Conservation (phyloP, 2,329 filamentous ascomycete genomes). For the Neopestalotiopsis clavispora region DNA sequence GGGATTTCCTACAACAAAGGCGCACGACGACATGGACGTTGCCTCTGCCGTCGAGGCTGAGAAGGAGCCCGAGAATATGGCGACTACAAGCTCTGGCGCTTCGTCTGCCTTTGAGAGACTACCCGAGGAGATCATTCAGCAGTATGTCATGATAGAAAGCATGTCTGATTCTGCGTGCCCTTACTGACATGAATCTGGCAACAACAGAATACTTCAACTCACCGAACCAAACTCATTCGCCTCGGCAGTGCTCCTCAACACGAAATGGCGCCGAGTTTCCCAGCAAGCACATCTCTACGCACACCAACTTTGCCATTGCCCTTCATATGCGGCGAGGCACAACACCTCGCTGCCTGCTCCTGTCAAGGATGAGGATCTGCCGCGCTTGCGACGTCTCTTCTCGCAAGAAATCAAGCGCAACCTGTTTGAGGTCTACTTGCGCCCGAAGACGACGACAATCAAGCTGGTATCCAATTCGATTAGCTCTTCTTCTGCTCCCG, state of each 20-base stretch:
- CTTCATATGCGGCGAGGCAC: slow-evolving; percentile 61
- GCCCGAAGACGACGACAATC: slow-evolving; percentile 72
- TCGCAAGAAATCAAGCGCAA: slow-evolving; percentile 75
- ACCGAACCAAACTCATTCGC: slow-evolving; percentile 69
- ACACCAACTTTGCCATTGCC: slow-evolving; percentile 65
- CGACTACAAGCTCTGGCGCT: slow-evolving; percentile 14
- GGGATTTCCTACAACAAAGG: not conserved
- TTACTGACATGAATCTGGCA: not conserved
- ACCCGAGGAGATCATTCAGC: slow-evolving; percentile 72
- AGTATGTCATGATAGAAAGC: slow-evolving; percentile 52
- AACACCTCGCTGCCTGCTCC: slow-evolving; percentile 37
- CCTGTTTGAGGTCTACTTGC: slow-evolving; percentile 76
- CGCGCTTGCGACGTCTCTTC: slow-evolving; percentile 68
- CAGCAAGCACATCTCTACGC: slow-evolving; percentile 68
- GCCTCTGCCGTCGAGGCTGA: not conserved
- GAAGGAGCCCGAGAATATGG: slow-evolving; percentile 4
- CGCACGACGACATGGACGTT: not conserved
- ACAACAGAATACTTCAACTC: slow-evolving; percentile 61
- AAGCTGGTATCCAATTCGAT: slow-evolving; percentile 84
- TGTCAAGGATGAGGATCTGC: slow-evolving; percentile 55
- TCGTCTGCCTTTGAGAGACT: slow-evolving; percentile 57
- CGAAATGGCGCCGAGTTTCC: slow-evolving; percentile 68
- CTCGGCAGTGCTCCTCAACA: slow-evolving; percentile 68
- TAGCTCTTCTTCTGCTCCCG: slow-evolving; percentile 81
- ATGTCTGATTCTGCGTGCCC: slow-evolving; percentile 2